phyloP scores from a whole-genome alignment of 495 filamentous ascomycete genomes.

The Oidiodendron maius region DNA sequence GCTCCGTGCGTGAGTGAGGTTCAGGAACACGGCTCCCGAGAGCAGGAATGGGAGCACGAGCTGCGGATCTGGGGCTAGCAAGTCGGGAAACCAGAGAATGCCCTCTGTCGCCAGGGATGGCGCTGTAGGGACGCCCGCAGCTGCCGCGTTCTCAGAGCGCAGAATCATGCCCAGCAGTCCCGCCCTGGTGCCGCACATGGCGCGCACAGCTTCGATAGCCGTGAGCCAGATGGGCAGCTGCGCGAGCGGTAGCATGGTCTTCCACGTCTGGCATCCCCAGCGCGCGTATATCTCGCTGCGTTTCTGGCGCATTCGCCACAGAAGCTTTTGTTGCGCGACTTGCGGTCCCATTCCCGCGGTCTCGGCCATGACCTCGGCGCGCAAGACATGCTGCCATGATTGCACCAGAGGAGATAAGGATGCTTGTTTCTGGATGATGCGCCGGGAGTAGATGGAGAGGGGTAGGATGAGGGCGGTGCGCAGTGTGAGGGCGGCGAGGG shows the following conservation, averaged over 20 bases:
- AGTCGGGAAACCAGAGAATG: constrained; percentile 74
- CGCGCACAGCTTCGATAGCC: constrained; percentile 60
- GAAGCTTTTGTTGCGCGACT: constrained; percentile 15
- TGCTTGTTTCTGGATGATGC: constrained; percentile 33
- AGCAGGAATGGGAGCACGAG: constrained; percentile 59
- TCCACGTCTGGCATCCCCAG: constrained; percentile 47
- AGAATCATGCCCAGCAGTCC: constrained; percentile 45
- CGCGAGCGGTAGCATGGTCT: constrained; percentile 28
- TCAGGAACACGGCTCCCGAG: constrained; percentile 39
- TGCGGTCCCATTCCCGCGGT: constrained; percentile 16
- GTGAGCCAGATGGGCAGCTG: constrained; percentile 65
- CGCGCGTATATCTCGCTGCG: constrained; percentile 32
- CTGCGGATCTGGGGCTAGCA: constrained; percentile 63
- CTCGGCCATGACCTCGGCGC: constrained; percentile 15
- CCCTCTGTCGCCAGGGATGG: constrained; percentile 61
- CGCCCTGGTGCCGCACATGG: constrained; percentile 51
- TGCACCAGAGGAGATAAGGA: constrained; percentile 43
- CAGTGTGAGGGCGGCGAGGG: constrained; percentile 59
- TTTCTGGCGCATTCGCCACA: constrained; percentile 25
- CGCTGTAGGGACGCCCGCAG: constrained; percentile 29
- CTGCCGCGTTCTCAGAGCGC: not conserved
- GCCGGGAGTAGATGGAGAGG: constrained; percentile 46
- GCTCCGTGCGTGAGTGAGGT: constrained; percentile 18
- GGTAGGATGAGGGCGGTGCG: constrained; percentile 55
- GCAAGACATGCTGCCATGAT: constrained; percentile 34